Conservation (phyloP, 805 yeast species). For the Candida pini region DNA sequence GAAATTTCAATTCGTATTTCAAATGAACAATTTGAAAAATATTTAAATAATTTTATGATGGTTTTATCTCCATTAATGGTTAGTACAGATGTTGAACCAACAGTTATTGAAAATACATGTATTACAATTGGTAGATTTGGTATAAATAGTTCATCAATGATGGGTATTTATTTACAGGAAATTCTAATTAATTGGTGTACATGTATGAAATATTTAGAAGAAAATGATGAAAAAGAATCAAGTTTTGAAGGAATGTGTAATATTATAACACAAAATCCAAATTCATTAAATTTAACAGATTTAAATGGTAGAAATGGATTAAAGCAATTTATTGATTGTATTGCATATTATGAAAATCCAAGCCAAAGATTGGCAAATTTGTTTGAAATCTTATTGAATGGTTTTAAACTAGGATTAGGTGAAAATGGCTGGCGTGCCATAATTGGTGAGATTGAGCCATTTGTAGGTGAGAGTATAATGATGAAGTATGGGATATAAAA, state of each 20-base stretch:
- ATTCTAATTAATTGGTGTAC: constrained; percentile 67
- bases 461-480: constrained; percentile 18
- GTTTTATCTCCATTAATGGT: constrained; percentile 57
- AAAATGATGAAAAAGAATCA: constrained; percentile 83
- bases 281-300: constrained; percentile 44
- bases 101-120: constrained; percentile 82
- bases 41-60: constrained; percentile 46
- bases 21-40: constrained; percentile 42
- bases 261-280: constrained; percentile 60
- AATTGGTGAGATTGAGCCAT: constrained; percentile 20
- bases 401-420: constrained; percentile 46
- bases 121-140: constrained; percentile 88
- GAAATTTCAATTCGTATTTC: constrained; percentile 66
- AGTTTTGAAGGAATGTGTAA: constrained; percentile 81
- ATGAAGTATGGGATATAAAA: constrained; percentile 24
- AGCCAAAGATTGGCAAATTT: constrained; percentile 37
- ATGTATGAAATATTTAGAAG: constrained; percentile 59
- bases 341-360: constrained; percentile 51
- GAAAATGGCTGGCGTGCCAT: constrained; percentile 25
- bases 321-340: constrained; percentile 50
- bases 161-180: constrained; percentile 53
- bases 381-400: constrained; percentile 39
- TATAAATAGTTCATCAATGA: constrained; percentile 48
- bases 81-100: constrained; percentile 46
- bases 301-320: constrained; percentile 42